These are phyloP conservation scores for Coniochaeta prunicola DNA, from an alignment of 2,329 filamentous ascomycete species.

Conservation along the genomic window DNA sequence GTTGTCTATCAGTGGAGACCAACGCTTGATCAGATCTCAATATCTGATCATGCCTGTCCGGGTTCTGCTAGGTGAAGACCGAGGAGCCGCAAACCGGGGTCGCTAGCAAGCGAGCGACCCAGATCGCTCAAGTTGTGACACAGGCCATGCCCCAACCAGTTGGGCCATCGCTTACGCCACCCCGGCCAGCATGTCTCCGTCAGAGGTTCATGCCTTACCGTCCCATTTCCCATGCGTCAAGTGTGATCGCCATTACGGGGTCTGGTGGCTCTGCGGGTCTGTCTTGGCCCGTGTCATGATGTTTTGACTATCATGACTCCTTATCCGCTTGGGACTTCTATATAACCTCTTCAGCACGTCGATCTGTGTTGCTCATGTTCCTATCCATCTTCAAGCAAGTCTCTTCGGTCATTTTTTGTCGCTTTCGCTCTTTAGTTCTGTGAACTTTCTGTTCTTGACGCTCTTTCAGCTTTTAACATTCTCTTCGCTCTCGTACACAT, in stretches of 20 bases:
- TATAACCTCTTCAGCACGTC: not conserved
- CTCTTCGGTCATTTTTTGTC: not conserved
- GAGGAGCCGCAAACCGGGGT: not conserved
- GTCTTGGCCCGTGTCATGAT: constrained; percentile 2
- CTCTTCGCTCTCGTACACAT: constrained; percentile 1
- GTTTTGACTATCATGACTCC: not conserved
- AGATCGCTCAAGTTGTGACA: not conserved
- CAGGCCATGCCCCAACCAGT: not conserved
- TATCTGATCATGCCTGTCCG: not conserved
- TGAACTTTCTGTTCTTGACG: constrained; percentile 4
- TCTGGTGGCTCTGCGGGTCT: not conserved
- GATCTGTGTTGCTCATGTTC: not conserved
- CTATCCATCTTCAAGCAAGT: not conserved
- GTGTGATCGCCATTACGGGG: constrained; percentile 4
- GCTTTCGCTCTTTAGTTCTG: constrained; percentile 3
- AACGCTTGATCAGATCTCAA: no score
- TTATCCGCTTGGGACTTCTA: not conserved
- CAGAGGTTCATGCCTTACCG: not conserved
- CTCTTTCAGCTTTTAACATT: not conserved
- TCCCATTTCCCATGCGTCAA: constrained; percentile 2
- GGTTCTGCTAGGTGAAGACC: not conserved
- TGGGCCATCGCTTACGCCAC: not conserved
- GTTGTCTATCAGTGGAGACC: no score
- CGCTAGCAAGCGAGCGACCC: not conserved
- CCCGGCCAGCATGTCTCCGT: not conserved